These are phyloP conservation scores for Whalleya microplaca DNA, from an alignment of 2,329 filamentous ascomycete genomes.

Conservation along the genomic window DNA sequence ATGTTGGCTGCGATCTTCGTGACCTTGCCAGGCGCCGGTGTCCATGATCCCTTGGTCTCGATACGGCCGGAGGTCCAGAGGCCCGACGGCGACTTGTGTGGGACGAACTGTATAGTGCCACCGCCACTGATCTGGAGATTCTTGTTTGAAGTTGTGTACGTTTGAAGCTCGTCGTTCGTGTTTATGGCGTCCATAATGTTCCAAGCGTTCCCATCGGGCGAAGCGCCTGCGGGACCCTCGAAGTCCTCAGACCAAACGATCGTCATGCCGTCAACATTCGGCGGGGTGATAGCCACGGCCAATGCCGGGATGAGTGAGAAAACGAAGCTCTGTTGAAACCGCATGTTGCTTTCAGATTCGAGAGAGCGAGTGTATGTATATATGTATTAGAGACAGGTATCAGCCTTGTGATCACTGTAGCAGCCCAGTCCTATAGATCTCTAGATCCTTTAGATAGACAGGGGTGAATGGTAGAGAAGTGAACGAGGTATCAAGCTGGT, in stretches of 20 bases:
- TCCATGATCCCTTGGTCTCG: constrained; percentile 53
- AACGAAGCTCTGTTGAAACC: constrained; percentile 31
- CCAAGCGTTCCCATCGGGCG: constrained; percentile 31
- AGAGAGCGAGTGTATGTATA: constrained; percentile 8
- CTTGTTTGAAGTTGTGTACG: constrained; percentile 48
- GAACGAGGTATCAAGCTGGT: constrained; percentile 21
- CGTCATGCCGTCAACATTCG: constrained; percentile 32
- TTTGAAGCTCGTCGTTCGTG: constrained; percentile 57
- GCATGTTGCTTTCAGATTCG: constrained; percentile 30
- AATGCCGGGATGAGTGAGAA: constrained; percentile 34
- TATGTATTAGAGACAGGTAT: constrained; percentile 8
- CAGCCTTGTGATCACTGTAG: constrained; percentile 13
- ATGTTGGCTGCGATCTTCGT: constrained; percentile 52
- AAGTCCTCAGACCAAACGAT: constrained; percentile 35
- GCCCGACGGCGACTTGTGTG: constrained; percentile 43
- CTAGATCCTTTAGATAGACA: constrained; percentile 15
- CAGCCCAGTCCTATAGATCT: constrained; percentile 13
- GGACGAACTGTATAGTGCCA: constrained; percentile 55
- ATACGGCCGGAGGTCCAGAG: constrained; percentile 60
- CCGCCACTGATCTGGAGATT: constrained; percentile 57
- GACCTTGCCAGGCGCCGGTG: constrained; percentile 48
- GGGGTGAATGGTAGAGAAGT: constrained; percentile 7
- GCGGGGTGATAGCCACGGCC: constrained; percentile 34
- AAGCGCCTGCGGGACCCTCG: constrained; percentile 31
- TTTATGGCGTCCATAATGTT: constrained; percentile 42